phyloP scores from a whole-genome alignment of 805 yeast species.

The Metschnikowia henanensis region DNA sequence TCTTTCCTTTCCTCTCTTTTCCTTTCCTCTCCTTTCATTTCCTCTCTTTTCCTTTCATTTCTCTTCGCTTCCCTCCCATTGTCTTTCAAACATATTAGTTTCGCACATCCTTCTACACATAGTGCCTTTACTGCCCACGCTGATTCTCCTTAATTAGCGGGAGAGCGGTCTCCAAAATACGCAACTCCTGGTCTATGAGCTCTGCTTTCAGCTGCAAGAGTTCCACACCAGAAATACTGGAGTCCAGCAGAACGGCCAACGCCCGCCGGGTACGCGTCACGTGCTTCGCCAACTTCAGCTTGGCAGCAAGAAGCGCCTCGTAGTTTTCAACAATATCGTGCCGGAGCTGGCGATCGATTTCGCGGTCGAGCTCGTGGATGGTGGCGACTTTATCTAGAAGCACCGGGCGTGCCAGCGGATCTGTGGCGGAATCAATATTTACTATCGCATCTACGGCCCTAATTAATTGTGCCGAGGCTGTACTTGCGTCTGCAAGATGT shows the following conservation, averaged over 20 bases:
- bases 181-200: constrained; percentile 63
- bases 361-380: constrained; percentile 38
- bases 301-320: constrained; percentile 16
- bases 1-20: too few species aligned
- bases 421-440: constrained; percentile 25
- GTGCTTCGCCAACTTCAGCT: constrained; percentile 10
- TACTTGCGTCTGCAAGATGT: constrained; percentile 27
- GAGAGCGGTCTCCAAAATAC: constrained; percentile 65
- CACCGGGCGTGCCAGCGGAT: constrained; percentile 11
- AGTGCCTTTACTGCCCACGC: too few species aligned
- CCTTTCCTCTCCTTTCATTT: too few species aligned
- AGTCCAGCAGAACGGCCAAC: constrained; percentile 11
- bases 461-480: constrained; percentile 27
- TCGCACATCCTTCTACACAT: not conserved
- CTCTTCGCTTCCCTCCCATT: too few species aligned
- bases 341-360: constrained; percentile 37
- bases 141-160: constrained; percentile 18
- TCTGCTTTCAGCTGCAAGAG: constrained; percentile 52
- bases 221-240: constrained; percentile 14
- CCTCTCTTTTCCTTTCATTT: too few species aligned
- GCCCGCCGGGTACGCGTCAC: constrained; percentile 11
- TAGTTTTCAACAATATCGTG: constrained; percentile 29
- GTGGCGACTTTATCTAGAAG: constrained; percentile 39
- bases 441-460: constrained; percentile 25
- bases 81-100: not conserved